Base-by-base conservation (phyloP, 768 basidiomycete species). In the Russula sp. region DNA sequence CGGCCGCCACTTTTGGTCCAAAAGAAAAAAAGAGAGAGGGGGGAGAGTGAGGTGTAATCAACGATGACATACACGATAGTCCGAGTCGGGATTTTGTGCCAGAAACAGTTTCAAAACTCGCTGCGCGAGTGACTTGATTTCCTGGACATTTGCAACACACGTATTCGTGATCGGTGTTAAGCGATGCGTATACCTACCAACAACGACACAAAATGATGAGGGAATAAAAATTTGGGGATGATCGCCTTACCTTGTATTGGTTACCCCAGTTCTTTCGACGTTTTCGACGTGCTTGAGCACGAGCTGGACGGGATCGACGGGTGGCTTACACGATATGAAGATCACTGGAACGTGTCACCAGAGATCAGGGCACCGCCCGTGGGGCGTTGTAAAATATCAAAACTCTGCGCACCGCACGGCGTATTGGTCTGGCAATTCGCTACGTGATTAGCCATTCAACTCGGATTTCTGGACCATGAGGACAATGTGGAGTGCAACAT, bases 351-450 rank as follows among this genome's bases (percentile, higher is more conserved):
- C 10, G 42, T 1, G 20, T 13, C 40, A 22, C 44, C 38, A 52
- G 57, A 36, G 34, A 48, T 61, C 32, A 52, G 44, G 24, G 38
- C 61, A 26, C 11, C 24, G 22, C 36, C 36, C 69, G 57, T 46
- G 22, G 66, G 11, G 28, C 13, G n/a, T 14, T n/a, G 28, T 7
- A 32, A 8, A 14, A 14, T 28, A 38, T 22, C 48, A 48, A n/a
- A n/a, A 20, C 18, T 18, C 4, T 4, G 36, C 81, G 42, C 72
- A 92, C 91, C 84, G 62, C 91, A 94, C 49, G 85, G 82, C 0
- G 90, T 92, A 70, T 89, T 87, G 3, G 90, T 92, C 70, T 84
- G 84, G 67, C 87, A 90, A 71, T 85, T 93, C 6, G 76, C 91
- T 94, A 65, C 14, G 51, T 40, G 32, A 62, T 57, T 32, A 51